Evolutionary conservation across 73 alveolate species (phyloP), one percentile per base, ranked within the genome.

Genomic region (Paramecium bursaria): DNA sequence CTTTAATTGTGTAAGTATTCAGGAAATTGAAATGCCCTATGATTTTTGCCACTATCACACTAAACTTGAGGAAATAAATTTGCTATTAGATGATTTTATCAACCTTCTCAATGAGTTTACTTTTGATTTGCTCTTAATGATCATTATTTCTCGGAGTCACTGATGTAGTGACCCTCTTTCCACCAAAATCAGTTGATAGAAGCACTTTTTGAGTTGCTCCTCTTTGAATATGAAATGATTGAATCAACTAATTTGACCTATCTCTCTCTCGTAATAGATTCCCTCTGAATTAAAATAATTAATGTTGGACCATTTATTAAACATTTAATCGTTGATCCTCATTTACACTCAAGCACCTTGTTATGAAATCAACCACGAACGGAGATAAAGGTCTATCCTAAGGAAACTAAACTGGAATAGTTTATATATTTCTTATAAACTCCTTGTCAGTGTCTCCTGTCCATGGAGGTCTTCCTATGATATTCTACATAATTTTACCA

Each of bases 401-500:
- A 33, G 89, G 89, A 15, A 79, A 79, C 46, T 39, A 3, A 23
- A 79, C 77, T n/a, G 89, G 89, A 39, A 51, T 50, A 4, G 89
- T 21, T 2, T 67, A 53, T 33, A 79, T 79, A 31, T 11, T 35
- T 35, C 54, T 73, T 0, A 79, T 51, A 42, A 79, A 73, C 19
- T 79, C 53, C 25, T 79, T 52, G 44, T 79, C 89, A 26, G 89
- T 79, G 4, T 90, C 97, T 9, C 94, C 93, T 46, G 79, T 53
- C 87, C 91, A 92, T 11, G 97, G 97, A 10, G 94, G 91, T 27
- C 55, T 39, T 21, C 82, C 82, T 67, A 29, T 35, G 26, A 67
- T 25, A 21, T 61, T 67, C 0, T 29, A 33, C 7, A 67, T 39
- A 50, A 73, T 85, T 14, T 57, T 85, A 42, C 94, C 95, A 39